Percentiles rank a stretch among this genome's conserved stretches.
Evolutionary conservation across 2,329 filamentous ascomycete species (phyloP).

Genomic region (Aspergillus persii): DNA sequence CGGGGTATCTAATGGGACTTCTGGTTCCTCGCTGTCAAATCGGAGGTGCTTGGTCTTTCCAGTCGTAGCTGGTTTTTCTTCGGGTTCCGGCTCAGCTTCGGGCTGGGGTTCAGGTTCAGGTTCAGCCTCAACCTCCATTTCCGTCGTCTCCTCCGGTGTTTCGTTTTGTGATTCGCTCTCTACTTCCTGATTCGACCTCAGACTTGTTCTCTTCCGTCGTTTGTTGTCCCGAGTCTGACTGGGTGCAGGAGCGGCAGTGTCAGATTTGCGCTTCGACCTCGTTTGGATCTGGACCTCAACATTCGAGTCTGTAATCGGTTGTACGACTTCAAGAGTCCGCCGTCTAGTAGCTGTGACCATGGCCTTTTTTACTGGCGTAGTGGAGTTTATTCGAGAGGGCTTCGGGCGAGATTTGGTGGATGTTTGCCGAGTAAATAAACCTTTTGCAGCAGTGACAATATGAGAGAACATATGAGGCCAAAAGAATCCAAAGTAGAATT

Average conservation of each 20-base stretch:
- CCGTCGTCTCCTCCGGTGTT: not conserved
- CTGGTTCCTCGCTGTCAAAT: slow-evolving; percentile 44
- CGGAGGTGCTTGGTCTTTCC: slow-evolving; percentile 33
- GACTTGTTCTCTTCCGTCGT: slow-evolving; percentile 32
- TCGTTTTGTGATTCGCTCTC: slow-evolving; percentile 13
- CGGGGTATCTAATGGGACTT: slow-evolving; percentile 18
- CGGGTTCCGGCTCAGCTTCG: slow-evolving; percentile 10
- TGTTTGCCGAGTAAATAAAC: slow-evolving; percentile 37
- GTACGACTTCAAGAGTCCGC: slow-evolving; percentile 21
- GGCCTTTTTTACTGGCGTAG: slow-evolving; percentile 14
- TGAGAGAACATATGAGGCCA: slow-evolving; percentile 41
- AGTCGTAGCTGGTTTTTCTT: slow-evolving; percentile 15
- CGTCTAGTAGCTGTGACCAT: slow-evolving; percentile 38
- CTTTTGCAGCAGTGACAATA: slow-evolving; percentile 42
- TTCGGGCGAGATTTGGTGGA: slow-evolving; percentile 18
- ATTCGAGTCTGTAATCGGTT: slow-evolving; percentile 12
- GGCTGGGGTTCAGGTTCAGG: slow-evolving; percentile 2
- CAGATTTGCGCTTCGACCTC: slow-evolving; percentile 30
- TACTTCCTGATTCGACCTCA: slow-evolving; percentile 18
- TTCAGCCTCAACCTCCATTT: not conserved
- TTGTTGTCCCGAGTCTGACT: slow-evolving; percentile 30
- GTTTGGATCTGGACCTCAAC: not conserved
- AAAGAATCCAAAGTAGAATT: slow-evolving; percentile 5
- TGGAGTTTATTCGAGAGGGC: slow-evolving; percentile 6
- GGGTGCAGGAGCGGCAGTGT: slow-evolving; percentile 19